Base-by-base conservation (phyloP, 2,329 filamentous ascomycete genomes). In the Aaosphaeria pasadenensis region DNA sequence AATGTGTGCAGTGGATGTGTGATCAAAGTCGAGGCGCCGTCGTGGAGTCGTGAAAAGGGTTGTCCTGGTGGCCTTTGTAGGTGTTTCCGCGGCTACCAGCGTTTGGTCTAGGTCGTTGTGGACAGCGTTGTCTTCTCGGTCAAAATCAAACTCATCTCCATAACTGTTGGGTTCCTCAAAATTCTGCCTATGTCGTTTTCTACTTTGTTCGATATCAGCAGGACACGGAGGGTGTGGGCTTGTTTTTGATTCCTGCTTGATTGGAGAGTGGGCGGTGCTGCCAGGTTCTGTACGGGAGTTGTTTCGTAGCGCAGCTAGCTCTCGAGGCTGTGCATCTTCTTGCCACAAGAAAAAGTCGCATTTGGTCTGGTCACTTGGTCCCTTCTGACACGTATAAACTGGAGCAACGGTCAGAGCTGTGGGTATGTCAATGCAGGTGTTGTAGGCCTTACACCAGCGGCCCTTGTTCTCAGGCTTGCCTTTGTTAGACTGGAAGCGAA, bases 301-400 rank as follows among this genome's bases (percentile, higher is more conserved):
- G 47, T 61, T 71, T 45, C 77, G 48, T 17, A 80, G 64, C 24
- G 74, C 73, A 9, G 61, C 61, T 43, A 76, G 74, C 60, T 81
- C 77, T 45, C 80, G 70, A 13, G 56, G 50, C 39, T 70, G 65
- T 0, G 81, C 81, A 39, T 82, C 75, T 11, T 80, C 74, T 6
- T 78, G 71, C 79, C 80, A 84, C 0, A 85, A 63, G 53, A 83
- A 85, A 65, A 85, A 82, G 1, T 70, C 71, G 56, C 82, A 85
- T 38, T 74, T 69, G 41, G 75, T 47, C 32, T 45, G 67, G 24
- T 72, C 68, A 3, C 67, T 58, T 45, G 73, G 67, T 32, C 70
- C 67, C 55, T 76, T 74, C 54, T 82, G 79, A 57, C 82, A 86
- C 4, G 76, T 79, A 55, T 82, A 83, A 63, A 85, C 64, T 67